A percentile compares a stretch with the other conserved stretches of the same genome.
Conservation (phyloP, 2,329 filamentous ascomycete genomes). For the Drechmeria coniospora region DNA sequence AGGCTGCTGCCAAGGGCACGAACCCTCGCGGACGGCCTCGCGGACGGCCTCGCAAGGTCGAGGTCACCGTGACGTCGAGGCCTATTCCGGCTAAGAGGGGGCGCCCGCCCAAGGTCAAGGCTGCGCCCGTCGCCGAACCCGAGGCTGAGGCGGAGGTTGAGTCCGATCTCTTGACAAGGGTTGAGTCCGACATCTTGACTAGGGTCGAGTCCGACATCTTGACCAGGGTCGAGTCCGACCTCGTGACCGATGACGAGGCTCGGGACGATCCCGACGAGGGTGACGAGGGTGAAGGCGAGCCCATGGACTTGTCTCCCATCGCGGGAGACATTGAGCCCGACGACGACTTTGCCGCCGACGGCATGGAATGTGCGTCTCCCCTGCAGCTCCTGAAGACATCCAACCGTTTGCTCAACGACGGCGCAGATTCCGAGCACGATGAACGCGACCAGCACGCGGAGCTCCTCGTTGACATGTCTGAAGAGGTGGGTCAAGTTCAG, state of each 20-base stretch:
- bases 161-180: no score
- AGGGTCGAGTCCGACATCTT: neutral
- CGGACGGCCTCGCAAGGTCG: conserved; percentile 12
- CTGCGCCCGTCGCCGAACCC: conserved; percentile 2
- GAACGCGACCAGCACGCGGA: conserved; percentile 1
- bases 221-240: no score
- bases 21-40: neutral
- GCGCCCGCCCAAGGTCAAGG: conserved; percentile 1
- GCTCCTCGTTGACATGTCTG: conserved; percentile 3
- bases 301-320: no score
- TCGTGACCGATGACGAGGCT: neutral
- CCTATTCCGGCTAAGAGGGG: conserved; percentile 5
- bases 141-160: conserved; percentile 8
- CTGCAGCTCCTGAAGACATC: no score
- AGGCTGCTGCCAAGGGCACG: neutral
- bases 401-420: conserved; percentile 1
- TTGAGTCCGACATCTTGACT: neutral
- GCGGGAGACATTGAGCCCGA: no score
- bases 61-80: conserved; percentile 4
- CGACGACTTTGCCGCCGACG: no score
- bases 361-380: no score
- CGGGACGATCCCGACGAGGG: neutral
- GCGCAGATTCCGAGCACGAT: conserved; percentile 1
- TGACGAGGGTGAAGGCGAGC: neutral
- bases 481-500: conserved; percentile 12